Base-by-base conservation (phyloP, 805 yeast species). In the Metschnikowia borealis region DNA sequence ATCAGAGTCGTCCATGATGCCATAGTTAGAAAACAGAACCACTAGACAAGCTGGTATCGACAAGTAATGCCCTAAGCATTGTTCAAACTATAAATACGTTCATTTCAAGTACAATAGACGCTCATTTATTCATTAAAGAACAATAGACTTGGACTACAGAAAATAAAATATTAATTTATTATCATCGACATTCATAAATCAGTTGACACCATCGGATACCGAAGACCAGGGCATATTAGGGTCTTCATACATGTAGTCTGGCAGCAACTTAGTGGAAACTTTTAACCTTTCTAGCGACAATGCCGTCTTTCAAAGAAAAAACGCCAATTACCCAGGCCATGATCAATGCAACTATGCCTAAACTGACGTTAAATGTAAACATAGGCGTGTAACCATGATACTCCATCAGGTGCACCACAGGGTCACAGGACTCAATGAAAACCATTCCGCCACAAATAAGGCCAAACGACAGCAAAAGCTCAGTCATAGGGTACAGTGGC, bases 351-450 rank as follows among this genome's bases (percentile, higher is more conserved):
- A 86, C 77, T 42, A 82, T 51, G 10, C 98, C 98, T 51, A 94
- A 86, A 52, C 87, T 80, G 35, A 92, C 80, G 65, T 92, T 94
- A 62, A 92, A 79, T 1, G 94, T 87, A 69, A 94, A 92, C 97
- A 94, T 91, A 46, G 84, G 75, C 29, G 94, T 88, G 53, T 84
- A 74, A 3, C 96, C 96, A 59, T 90, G 78, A 66, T 83, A 89
- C 58, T 88, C 89, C 70, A 90, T 75, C 18, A 89, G 91, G 58
- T 81, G 82, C 32, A 94, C 82, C 5, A 88, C 81, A 58, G 94
- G 95, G 62, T 88, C 92, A 40, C 95, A 87, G 49, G 94, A 84
- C 66, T 89, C 89, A 91, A 91, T 89, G 66, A 94, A 94, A 26
- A 94, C 84, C 54, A 87, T 68, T 8, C 99, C 99, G 43, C 99